Evolutionary conservation across 139 green algal genomes (phyloP).

Genomic region (Pleodorina starrii): DNA sequence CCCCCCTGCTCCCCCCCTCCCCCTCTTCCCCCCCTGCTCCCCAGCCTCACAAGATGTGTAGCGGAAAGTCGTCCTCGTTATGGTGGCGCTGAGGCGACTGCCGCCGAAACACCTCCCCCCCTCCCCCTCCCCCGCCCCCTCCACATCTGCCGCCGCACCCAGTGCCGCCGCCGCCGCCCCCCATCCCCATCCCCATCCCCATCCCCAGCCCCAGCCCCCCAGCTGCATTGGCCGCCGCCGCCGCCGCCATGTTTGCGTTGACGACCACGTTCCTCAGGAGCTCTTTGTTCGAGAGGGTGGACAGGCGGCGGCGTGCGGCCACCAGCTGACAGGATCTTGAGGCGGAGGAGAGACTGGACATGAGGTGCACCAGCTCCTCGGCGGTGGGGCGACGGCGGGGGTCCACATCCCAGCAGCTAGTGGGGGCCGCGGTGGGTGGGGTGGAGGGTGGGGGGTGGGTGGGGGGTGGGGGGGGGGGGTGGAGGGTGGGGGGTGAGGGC

Average conservation of each 20-base stretch:
- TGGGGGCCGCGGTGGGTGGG: too few relatives aligned
- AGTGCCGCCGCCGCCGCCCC: neutral
- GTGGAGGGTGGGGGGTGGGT: neutral
- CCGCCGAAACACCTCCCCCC: neutral
- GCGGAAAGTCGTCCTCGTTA: slow-evolving; percentile 46
- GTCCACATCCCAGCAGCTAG: slow-evolving; percentile 47
- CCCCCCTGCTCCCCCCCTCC: neutral
- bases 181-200: neutral
- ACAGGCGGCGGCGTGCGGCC: slow-evolving; percentile 25
- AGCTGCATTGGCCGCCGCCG: neutral
- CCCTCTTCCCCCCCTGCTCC: neutral
- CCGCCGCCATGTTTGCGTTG: slow-evolving; percentile 42
- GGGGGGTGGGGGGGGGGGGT: neutral
- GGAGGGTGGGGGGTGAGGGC: neutral
- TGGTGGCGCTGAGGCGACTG: neutral
- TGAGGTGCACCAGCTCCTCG: slow-evolving; percentile 49
- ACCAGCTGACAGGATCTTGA: neutral
- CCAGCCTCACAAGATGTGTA: slow-evolving; percentile 28
- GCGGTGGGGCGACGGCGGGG: slow-evolving; percentile 13
- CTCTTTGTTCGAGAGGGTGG: slow-evolving; percentile 46
- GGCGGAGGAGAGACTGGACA: neutral
- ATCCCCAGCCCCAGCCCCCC: neutral
- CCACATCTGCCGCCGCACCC: neutral
- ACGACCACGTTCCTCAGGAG: slow-evolving; percentile 29
- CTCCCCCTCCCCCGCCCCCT: neutral